Evolutionary conservation across 1,284 basidiomycete genomes (phyloP), one percentile per base, ranked within the genome.

Genomic region (Porogramme epimiltina): DNA sequence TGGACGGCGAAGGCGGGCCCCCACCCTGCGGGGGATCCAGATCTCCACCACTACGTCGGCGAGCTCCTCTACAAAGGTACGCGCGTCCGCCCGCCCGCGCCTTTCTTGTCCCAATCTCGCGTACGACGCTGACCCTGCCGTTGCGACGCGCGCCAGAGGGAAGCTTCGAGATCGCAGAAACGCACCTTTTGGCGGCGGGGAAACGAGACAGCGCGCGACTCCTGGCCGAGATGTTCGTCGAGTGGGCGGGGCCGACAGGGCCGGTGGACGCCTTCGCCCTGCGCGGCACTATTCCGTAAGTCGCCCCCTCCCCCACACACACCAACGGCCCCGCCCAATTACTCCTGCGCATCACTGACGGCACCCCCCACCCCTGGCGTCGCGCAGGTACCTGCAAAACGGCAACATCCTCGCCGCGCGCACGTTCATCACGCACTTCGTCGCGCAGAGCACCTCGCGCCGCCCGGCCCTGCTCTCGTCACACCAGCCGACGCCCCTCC

Each of bases 351-450:
- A n/a, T 18, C 31, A 3, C 36, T n/a, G 45, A 42, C n/a, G n/a
- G n/a, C n/a, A n/a, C n/a, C n/a, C 37, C 36, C 38, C 48, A 42
- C 42, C 46, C 51, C 52, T 47, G 23, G 15, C 28, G 28, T 33
- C n/a, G 23, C 43, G 20, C 64, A 91, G 91, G 49, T 93, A 89
- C 70, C 78, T 97, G n/a, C 82, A 86, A 56, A 88, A 93, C 49
- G 91, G 91, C 11, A 93, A 93, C 61, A 86, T 97, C 63, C 81
- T 93, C 20, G 91, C 91, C 6, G 91, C 94, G 3, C 83, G 85
- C 19, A 83, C 88, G 13, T 95, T 96, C 76, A 85, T 95, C 66
- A 77, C 79, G 16, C 81, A 85, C 49, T 93, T 91, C 67, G 76
- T 88, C 51, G 77, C 85, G 40, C 80, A 82, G 63, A 69, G 87